These are phyloP conservation scores for Aspergillus incahuasiensis DNA, from an alignment of 495 filamentous ascomycete genomes.

Conservation along the genomic window DNA sequence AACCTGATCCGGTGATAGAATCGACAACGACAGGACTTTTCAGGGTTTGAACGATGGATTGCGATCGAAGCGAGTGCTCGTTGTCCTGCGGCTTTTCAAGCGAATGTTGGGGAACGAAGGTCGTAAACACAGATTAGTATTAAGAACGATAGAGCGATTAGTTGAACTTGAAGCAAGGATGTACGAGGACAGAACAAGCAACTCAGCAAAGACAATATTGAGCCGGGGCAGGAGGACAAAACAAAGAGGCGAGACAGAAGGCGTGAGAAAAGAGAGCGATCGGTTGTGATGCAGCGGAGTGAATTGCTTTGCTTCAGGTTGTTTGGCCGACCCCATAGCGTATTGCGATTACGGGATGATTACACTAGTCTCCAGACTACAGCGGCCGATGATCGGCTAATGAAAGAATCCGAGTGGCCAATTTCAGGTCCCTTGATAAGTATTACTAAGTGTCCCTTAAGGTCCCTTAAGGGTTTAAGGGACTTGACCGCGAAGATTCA, in stretches of 20 bases:
- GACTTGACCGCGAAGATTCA: not conserved
- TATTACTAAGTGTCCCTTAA: not conserved
- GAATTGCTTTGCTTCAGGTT: not conserved
- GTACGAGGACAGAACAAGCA: conserved; percentile 9
- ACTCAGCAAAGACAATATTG: conserved; percentile 7
- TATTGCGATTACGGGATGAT: conserved; percentile 12
- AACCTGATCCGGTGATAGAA: not conserved
- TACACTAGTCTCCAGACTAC: conserved; percentile 11
- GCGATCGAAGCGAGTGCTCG: not conserved
- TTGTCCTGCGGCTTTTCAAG: conserved; percentile 3
- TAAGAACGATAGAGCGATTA: not conserved
- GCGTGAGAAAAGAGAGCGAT: conserved; percentile 5
- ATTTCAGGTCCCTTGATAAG: not conserved
- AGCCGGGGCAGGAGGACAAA: not conserved
- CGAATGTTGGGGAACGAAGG: conserved; percentile 17
- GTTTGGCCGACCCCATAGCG: conserved; percentile 7
- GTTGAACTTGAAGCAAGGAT: conserved; percentile 2
- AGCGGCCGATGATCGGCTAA: conserved; percentile 2
- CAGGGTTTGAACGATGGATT: not conserved
- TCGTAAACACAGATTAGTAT: conserved; percentile 8
- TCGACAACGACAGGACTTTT: not conserved
- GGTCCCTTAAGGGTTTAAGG: not conserved
- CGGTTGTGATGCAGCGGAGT: conserved; percentile 13
- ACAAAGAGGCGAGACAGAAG: conserved; percentile 9
- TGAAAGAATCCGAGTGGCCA: not conserved